Evolutionary conservation across 148 eudicot genomes (phyloP).

Genomic region (Drosera capensis): DNA sequence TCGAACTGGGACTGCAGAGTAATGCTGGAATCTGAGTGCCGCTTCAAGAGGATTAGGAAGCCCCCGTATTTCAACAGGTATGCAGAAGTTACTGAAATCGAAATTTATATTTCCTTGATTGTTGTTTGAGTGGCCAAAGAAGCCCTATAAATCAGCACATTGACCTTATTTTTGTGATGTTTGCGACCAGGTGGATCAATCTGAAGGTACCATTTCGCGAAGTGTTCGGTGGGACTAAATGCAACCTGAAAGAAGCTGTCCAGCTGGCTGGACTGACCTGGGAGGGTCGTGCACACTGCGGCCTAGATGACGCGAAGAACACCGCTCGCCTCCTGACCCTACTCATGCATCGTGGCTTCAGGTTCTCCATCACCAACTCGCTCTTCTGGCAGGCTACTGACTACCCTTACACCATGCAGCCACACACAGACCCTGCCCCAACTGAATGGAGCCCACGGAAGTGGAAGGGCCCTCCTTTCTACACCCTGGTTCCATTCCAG

Average conservation of each 20-base stretch:
- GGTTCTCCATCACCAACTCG: conserved; percentile 52
- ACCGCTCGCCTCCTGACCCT: conserved; percentile 63
- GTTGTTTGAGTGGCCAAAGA: neutral
- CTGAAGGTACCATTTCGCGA: conserved; percentile 55
- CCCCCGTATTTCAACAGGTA: conserved; percentile 81
- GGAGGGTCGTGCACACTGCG: conserved; percentile 94
- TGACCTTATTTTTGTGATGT: neutral
- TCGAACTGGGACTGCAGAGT: conserved; percentile 92
- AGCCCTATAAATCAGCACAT: neutral
- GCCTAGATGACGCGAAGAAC: conserved; percentile 88
- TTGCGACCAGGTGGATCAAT: conserved; percentile 68
- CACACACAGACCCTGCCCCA: neutral
- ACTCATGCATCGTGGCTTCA: conserved; percentile 57
- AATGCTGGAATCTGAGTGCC: conserved; percentile 96
- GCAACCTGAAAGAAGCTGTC: conserved; percentile 82
- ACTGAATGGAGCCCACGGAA: conserved; percentile 14
- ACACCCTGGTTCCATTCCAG: conserved; percentile 16
- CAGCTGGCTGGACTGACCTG: conserved; percentile 70
- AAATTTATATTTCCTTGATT: neutral
- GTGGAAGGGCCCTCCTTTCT: conserved; percentile 12
- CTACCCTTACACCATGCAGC: conserved; percentile 20
- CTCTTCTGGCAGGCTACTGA: conserved; percentile 30
- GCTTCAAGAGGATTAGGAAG: conserved; percentile 66
- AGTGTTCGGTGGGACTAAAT: conserved; percentile 40
- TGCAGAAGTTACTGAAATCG: neutral